Evolutionary conservation across 805 yeast species (phyloP).

Genomic region (Myxozyma udenii): DNA sequence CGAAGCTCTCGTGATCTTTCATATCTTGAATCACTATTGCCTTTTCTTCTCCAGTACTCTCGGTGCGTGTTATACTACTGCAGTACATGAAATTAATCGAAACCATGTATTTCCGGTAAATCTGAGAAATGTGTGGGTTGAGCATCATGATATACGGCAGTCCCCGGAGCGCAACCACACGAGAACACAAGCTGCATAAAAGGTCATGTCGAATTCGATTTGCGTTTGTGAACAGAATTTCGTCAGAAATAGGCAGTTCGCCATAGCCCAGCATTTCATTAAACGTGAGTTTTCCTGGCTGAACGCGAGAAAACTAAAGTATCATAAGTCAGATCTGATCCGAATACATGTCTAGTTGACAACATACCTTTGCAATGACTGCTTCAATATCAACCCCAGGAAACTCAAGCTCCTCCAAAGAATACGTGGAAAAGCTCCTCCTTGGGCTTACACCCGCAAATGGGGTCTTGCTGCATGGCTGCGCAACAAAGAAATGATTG

Average conservation of each 20-base stretch:
- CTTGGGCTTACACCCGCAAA: too few species aligned
- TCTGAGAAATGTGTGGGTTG: constrained; percentile 80
- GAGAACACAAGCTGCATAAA: constrained; percentile 52
- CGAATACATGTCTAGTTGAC: not conserved
- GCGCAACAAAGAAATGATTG: too few species aligned
- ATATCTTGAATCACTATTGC: constrained; percentile 41
- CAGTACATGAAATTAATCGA: constrained; percentile 49
- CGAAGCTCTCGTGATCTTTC: constrained; percentile 55
- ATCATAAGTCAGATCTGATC: not conserved
- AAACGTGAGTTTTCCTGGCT: constrained; percentile 8
- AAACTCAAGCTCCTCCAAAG: constrained; percentile 19
- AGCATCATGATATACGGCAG: constrained; percentile 81
- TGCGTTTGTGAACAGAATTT: constrained; percentile 37
- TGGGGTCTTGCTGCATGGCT: too few species aligned
- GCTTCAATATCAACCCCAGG: constrained; percentile 6
- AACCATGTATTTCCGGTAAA: constrained; percentile 67
- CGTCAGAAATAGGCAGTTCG: constrained; percentile 32
- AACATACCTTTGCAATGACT: constrained; percentile 7
- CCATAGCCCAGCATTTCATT: constrained; percentile 33
- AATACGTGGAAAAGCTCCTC: constrained; percentile 11
- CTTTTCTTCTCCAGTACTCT: constrained; percentile 37
- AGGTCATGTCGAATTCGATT: constrained; percentile 25
- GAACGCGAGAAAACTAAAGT: not conserved
- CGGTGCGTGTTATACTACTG: constrained; percentile 39
- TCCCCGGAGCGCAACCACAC: constrained; percentile 65